Conservation (phyloP, 2,329 filamentous ascomycete genomes). For the Colletotrichum sp. region DNA sequence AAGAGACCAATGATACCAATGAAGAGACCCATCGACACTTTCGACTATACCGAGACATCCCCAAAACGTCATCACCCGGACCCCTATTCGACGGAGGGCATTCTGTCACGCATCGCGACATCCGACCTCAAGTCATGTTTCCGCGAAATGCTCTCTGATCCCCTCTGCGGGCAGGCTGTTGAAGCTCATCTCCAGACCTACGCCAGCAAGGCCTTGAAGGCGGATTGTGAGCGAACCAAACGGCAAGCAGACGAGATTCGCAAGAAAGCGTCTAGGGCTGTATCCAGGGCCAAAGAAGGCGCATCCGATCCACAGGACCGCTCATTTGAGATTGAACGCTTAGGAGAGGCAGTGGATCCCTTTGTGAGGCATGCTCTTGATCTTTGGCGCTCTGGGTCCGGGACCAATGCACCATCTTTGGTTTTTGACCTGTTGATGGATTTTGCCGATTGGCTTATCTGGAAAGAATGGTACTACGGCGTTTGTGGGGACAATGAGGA, state of each 20-base stretch:
- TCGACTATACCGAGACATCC: neutral
- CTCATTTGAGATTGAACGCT: no score
- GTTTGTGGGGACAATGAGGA: neutral
- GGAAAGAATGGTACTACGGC: neutral
- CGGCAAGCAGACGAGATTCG: neutral
- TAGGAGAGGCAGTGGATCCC: neutral
- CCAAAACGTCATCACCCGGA: neutral
- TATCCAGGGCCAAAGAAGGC: neutral
- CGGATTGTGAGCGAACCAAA: neutral
- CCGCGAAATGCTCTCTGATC: neutral
- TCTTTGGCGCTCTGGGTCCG: neutral
- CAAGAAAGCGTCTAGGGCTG: neutral
- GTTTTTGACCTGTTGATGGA: neutral
- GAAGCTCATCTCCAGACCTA: neutral
- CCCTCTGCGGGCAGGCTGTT: neutral
- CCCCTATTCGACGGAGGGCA: neutral
- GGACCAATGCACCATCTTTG: neutral
- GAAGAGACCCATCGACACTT: neutral
- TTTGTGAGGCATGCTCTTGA: neutral
- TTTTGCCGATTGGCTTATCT: neutral
- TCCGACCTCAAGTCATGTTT: neutral
- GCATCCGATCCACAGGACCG: neutral
- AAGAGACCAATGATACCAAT: neutral
- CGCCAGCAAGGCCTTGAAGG: neutral
- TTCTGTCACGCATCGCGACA: neutral